A percentile compares a stretch with the other conserved stretches of the same genome.
These are phyloP conservation scores for Seiridium cupressi DNA, from an alignment of 2,329 filamentous ascomycete species.

Conservation along the genomic window DNA sequence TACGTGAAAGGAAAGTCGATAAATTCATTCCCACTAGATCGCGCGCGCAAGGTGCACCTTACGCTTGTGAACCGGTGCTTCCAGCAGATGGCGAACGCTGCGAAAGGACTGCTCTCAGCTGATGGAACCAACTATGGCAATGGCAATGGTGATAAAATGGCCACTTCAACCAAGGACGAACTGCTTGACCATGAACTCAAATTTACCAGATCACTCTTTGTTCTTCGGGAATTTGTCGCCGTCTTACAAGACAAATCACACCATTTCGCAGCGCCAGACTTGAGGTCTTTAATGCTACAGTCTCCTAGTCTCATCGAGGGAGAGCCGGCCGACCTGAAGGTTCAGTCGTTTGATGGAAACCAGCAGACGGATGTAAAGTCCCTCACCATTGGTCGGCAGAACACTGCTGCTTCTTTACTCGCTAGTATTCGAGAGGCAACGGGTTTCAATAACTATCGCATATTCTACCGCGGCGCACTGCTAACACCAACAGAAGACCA, in stretches of 20 bases:
- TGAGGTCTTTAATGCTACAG: conserved; percentile 51
- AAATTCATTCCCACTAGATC: conserved; percentile 43
- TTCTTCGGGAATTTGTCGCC: conserved; percentile 66
- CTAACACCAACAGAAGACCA: conserved; percentile 60
- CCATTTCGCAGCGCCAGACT: conserved; percentile 54
- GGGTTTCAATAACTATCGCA: conserved; percentile 72
- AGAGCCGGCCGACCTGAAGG: conserved; percentile 65
- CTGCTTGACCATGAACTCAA: conserved; percentile 55
- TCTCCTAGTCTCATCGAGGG: conserved; percentile 56
- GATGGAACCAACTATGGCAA: conserved; percentile 31
- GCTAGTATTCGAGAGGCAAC: conserved; percentile 66
- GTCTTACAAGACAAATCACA: conserved; percentile 61
- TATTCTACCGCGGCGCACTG: conserved; percentile 69
- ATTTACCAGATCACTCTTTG: conserved; percentile 67
- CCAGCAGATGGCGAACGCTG: conserved; percentile 64
- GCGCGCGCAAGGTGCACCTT: conserved; percentile 61
- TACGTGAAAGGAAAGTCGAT: conserved; percentile 65
- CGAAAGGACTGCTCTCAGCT: conserved; percentile 51
- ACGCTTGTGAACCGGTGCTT: conserved; percentile 73
- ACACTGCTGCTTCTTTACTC: conserved; percentile 69
- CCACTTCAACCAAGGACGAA: conserved; percentile 46
- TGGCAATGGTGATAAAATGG: conserved; percentile 52
- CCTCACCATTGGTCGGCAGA: conserved; percentile 65
- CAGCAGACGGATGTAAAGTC: conserved; percentile 58
- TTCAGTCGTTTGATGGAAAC: conserved; percentile 69